These are phyloP conservation scores for Harrya chromipes DNA, from an alignment of 768 basidiomycete species.

Conservation along the genomic window DNA sequence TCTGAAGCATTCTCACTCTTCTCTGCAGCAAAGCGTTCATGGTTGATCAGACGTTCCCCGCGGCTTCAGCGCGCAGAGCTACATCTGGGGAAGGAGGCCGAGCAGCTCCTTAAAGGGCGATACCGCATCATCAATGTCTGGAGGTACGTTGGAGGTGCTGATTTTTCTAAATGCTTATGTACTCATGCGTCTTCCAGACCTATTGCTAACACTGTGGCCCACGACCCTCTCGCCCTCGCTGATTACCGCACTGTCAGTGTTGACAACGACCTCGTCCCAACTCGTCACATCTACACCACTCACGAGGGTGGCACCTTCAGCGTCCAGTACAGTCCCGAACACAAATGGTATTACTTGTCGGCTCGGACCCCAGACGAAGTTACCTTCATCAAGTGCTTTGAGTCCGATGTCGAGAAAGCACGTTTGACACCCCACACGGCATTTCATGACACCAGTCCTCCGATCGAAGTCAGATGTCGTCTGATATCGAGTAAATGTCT, in stretches of 20 bases:
- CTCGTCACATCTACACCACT: too few relatives aligned
- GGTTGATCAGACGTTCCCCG: constrained; percentile 40
- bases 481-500: too few relatives aligned
- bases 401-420: constrained; percentile 37
- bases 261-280: constrained; percentile 31
- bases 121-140: constrained; percentile 44
- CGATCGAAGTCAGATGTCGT: constrained; percentile 33
- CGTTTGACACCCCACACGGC: constrained; percentile 39
- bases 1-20: not conserved
- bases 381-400: constrained; percentile 41
- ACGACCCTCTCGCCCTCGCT: constrained; percentile 4
- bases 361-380: constrained; percentile 39
- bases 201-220: too few relatives aligned
- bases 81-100: constrained; percentile 37
- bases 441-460: constrained; percentile 34
- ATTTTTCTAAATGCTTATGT: too few relatives aligned
- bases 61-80: constrained; percentile 33
- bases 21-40: constrained; percentile 34
- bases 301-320: constrained; percentile 31
- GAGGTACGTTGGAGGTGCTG: constrained; percentile 20
- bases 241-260: constrained; percentile 37
- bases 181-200: too few relatives aligned
- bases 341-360: constrained; percentile 38
- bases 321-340: constrained; percentile 33
- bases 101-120: constrained; percentile 37